A percentile compares a stretch with the other conserved stretches of the same genome.
phyloP scores from a whole-genome alignment of 352 stramenopile genomes.

The Phytophthora cryptogea region DNA sequence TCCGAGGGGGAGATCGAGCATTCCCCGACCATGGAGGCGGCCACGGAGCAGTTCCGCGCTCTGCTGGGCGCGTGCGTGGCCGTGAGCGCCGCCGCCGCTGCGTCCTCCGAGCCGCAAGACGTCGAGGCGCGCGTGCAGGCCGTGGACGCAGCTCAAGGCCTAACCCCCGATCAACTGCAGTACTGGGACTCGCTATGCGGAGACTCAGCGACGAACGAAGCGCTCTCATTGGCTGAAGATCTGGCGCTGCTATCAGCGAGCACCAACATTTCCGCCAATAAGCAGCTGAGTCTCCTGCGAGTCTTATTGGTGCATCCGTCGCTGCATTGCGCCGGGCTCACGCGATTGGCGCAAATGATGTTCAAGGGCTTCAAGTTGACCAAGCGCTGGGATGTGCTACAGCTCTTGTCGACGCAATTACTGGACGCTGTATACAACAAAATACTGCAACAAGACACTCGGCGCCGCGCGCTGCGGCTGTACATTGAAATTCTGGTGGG shows the following conservation, averaged over 20 bases:
- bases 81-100: conserved; percentile 24
- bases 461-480: conserved; percentile 43
- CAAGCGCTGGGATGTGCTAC: conserved; percentile 75
- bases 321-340: conserved; percentile 45
- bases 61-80: conserved; percentile 48
- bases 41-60: conserved; percentile 44
- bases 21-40: conserved; percentile 40
- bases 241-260: conserved; percentile 71
- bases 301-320: conserved; percentile 41
- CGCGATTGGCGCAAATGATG: conserved; percentile 58
- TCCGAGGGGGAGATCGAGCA: conserved; percentile 22
- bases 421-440: conserved; percentile 47
- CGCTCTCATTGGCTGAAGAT: conserved; percentile 40
- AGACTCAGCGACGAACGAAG: conserved; percentile 26
- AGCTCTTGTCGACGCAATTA: conserved; percentile 43
- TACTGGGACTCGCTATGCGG: conserved; percentile 56
- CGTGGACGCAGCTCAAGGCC: conserved; percentile 20
- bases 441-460: conserved; percentile 28
- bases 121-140: conserved; percentile 5
- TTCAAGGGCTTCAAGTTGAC: conserved; percentile 73
- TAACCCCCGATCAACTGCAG: conserved; percentile 45
- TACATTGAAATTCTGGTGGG: conserved; percentile 72
- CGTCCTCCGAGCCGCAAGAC: conserved; percentile 3
- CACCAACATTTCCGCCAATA: conserved; percentile 37
- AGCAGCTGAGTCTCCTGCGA: conserved; percentile 40